Evolutionary conservation across 345 rosid species (phyloP).

Genomic region (Cardamine occulta): DNA sequence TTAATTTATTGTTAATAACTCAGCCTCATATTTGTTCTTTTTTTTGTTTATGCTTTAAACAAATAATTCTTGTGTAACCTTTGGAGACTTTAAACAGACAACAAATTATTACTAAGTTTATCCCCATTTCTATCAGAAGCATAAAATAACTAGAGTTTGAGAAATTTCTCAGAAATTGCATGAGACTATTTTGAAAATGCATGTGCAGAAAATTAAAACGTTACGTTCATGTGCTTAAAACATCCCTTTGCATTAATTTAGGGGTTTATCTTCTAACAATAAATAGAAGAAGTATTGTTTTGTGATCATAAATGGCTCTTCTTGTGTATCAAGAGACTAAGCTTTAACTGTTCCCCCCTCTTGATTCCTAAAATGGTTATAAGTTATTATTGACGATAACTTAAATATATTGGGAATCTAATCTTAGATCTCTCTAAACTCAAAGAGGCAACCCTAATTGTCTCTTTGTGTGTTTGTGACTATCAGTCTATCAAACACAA

Average conservation of each 20-base stretch:
- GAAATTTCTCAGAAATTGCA: conserved; percentile 31
- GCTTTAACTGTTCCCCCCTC: conserved; percentile 13
- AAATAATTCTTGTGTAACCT: conserved; percentile 21
- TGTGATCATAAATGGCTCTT: conserved; percentile 32
- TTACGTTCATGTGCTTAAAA: conserved; percentile 43
- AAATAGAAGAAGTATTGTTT: conserved; percentile 2
- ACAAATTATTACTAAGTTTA: conserved; percentile 6
- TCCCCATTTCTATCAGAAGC: neutral
- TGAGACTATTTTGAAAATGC: conserved; percentile 7
- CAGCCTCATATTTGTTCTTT: neutral
- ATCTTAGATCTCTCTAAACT: conserved; percentile 38
- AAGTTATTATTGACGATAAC: conserved; percentile 26
- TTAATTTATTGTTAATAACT: conserved; percentile 8
- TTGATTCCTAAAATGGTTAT: conserved; percentile 24
- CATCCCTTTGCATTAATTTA: conserved; percentile 38
- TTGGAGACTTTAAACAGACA: conserved; percentile 38
- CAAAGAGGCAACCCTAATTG: conserved; percentile 22
- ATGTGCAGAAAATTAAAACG: conserved; percentile 36
- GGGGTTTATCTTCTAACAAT: conserved; percentile 34
- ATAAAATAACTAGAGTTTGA: conserved; percentile 18
- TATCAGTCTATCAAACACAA: conserved; percentile 17
- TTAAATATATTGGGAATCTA: conserved; percentile 34
- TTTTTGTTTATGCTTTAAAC: neutral
- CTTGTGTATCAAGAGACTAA: conserved; percentile 31
- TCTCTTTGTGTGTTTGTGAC: conserved; percentile 30